Conservation (phyloP, 306 rosid genomes). For the Potentilla sterilis region DNA sequence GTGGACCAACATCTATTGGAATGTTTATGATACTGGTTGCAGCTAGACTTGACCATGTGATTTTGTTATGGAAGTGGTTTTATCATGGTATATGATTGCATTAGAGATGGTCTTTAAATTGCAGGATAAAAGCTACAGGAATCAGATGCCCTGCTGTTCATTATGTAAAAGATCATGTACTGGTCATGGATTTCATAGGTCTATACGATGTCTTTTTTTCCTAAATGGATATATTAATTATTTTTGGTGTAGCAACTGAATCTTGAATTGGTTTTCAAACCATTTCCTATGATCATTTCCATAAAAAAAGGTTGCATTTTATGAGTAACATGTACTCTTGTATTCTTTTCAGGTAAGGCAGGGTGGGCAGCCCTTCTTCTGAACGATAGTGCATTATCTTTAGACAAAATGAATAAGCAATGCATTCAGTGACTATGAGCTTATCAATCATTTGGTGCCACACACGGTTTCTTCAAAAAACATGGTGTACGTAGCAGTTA, state of each 20-base stretch:
- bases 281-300: neutral
- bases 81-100: neutral
- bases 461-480: conserved; percentile 72
- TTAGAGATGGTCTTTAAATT: conserved; percentile 8
- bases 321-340: conserved; percentile 17
- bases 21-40: neutral
- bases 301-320: neutral
- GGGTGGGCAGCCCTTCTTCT: conserved; percentile 96
- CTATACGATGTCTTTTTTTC: neutral
- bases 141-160: conserved; percentile 69
- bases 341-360: conserved; percentile 53
- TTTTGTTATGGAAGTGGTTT: too few relatives aligned
- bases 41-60: too few relatives aligned
- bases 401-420: conserved; percentile 26
- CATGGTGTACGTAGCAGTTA: conserved; percentile 78
- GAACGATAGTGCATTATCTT: conserved; percentile 71
- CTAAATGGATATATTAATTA: conserved; percentile 7
- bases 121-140: conserved; percentile 81
- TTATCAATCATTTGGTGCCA: conserved; percentile 23
- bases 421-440: neutral
- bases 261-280: conserved; percentile 1
- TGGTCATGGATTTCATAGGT: conserved; percentile 94
- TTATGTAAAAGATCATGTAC: conserved; percentile 59
- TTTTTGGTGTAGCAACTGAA: neutral
- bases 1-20: neutral